A percentile compares a stretch with the other conserved stretches of the same genome.
Conservation (phyloP, 2,329 filamentous ascomycete genomes). For the Cladosporium sp. region DNA sequence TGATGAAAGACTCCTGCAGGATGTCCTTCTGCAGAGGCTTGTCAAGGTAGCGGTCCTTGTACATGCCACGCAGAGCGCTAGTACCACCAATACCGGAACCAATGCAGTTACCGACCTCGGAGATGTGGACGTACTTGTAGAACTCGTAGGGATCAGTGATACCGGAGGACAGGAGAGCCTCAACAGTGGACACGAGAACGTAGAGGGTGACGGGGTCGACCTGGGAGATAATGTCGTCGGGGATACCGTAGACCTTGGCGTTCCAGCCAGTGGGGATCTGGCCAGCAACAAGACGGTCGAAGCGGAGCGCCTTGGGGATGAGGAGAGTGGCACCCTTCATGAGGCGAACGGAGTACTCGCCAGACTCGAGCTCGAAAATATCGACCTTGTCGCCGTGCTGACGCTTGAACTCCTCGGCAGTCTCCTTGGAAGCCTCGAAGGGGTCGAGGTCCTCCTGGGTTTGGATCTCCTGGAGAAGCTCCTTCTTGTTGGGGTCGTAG, state of each 20-base stretch:
- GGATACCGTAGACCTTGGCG: conserved; percentile 91
- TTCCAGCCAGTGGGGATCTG: conserved; percentile 98
- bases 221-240: conserved; percentile 95
- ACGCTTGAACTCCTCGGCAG: conserved; percentile 93
- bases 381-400: conserved; percentile 98
- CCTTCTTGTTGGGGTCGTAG: conserved; percentile 98
- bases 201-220: conserved; percentile 96
- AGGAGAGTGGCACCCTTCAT: conserved; percentile 93
- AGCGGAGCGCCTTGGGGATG: conserved; percentile 95
- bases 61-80: conserved; percentile 91
- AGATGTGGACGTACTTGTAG: conserved; percentile 99
- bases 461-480: conserved; percentile 94
- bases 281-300: conserved; percentile 94
- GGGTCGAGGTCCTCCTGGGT: conserved; percentile 96
- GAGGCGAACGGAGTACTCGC: conserved; percentile 90
- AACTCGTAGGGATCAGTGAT: conserved; percentile 99
- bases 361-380: conserved; percentile 89
- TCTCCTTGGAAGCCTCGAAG: conserved; percentile 96
- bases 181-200: conserved; percentile 89
- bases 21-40: conserved; percentile 98
- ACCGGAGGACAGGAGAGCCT: conserved; percentile 86
- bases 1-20: conserved; percentile 99
- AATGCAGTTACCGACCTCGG: conserved; percentile 96
- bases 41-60: conserved; percentile 95
- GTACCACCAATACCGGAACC: conserved; percentile 98